Percentiles rank a stretch among this genome's conserved stretches.
Conservation (phyloP, 371 early-diverging fungal species). For the Catenaria anguillulae region DNA sequence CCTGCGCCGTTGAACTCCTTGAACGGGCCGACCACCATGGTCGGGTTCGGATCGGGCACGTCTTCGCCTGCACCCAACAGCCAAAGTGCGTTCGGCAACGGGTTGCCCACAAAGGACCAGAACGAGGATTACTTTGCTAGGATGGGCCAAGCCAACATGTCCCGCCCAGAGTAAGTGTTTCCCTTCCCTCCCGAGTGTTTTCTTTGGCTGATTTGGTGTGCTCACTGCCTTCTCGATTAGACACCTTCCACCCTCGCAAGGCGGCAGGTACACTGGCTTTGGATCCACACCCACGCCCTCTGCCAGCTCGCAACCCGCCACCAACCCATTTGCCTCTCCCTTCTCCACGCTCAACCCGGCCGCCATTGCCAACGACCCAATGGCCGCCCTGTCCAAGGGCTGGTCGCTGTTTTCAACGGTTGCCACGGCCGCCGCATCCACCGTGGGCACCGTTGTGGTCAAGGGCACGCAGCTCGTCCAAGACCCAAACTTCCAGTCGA, state of each 20-base stretch:
- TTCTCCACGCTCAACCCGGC: slow-evolving; percentile 33
- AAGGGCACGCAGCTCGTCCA: slow-evolving; percentile 66
- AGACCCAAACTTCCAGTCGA: slow-evolving; percentile 11
- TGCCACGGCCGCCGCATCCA: slow-evolving; percentile 16
- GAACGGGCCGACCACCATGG: too few species aligned
- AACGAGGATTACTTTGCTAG: slow-evolving; percentile 58
- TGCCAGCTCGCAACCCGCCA: slow-evolving; percentile 14
- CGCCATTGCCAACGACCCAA: slow-evolving; percentile 68
- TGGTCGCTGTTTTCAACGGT: slow-evolving; percentile 54
- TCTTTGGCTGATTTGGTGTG: too few species aligned
- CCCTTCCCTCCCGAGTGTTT: neutral
- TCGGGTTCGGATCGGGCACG: slow-evolving; percentile 12
- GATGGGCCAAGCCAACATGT: slow-evolving; percentile 39
- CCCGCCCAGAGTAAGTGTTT: slow-evolving; percentile 34
- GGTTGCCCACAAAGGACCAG: slow-evolving; percentile 28
- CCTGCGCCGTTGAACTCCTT: neutral
- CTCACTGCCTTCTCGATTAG: slow-evolving; percentile 16
- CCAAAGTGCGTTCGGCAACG: slow-evolving; percentile 9
- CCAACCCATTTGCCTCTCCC: too few species aligned
- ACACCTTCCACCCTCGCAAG: slow-evolving; percentile 74
- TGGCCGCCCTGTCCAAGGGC: slow-evolving; percentile 63
- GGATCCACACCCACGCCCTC: slow-evolving; percentile 21
- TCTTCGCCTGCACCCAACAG: too few species aligned
- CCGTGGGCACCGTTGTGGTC: slow-evolving; percentile 40
- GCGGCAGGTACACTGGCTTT: slow-evolving; percentile 81